Percentiles rank a stretch among this genome's conserved stretches.
phyloP scores from a whole-genome alignment of 1,139 yeast species.

The Kodamaea ohmeri region DNA sequence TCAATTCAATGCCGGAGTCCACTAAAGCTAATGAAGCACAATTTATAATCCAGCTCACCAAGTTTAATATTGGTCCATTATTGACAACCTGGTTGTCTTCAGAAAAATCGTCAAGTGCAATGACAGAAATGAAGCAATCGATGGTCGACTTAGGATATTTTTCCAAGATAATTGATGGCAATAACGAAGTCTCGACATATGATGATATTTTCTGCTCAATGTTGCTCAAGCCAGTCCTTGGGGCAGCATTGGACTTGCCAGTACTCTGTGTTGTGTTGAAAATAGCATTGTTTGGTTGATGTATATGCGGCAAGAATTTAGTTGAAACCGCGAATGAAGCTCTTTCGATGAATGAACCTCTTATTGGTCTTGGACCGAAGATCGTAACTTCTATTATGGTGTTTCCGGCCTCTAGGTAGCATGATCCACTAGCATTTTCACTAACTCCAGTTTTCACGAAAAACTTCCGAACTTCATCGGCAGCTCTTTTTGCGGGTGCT shows the following conservation, averaged over 20 bases:
- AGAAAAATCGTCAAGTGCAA: slow-evolving; percentile 39
- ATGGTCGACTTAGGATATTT: slow-evolving; percentile 89
- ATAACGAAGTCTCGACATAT: slow-evolving; percentile 56
- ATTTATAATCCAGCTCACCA: slow-evolving; percentile 48
- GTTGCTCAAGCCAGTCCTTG: slow-evolving; percentile 39
- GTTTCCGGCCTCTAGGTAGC: slow-evolving; percentile 68
- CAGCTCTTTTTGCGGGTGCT: no score
- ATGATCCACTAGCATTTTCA: slow-evolving; percentile 79
- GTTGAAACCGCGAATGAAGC: slow-evolving; percentile 70
- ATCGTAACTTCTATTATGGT: slow-evolving; percentile 67
- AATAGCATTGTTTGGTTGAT: slow-evolving; percentile 35
- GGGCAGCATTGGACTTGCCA: slow-evolving; percentile 25
- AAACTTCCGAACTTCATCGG: slow-evolving; percentile 32
- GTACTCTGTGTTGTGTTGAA: slow-evolving; percentile 20
- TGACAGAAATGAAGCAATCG: slow-evolving; percentile 69
- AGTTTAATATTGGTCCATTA: slow-evolving; percentile 36
- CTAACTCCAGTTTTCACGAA: slow-evolving; percentile 61
- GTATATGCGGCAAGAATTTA: slow-evolving; percentile 52
- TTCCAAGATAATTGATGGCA: slow-evolving; percentile 61
- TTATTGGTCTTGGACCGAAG: slow-evolving; percentile 86
- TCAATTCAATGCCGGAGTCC: slow-evolving; percentile 78
- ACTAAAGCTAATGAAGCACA: slow-evolving; percentile 72
- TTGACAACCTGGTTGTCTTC: slow-evolving; percentile 25
- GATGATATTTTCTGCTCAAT: slow-evolving; percentile 53
- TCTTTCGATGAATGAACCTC: slow-evolving; percentile 68